Conservation (phyloP, 2,329 filamentous ascomycete genomes). For the Teratosphaeria gauchensis region DNA sequence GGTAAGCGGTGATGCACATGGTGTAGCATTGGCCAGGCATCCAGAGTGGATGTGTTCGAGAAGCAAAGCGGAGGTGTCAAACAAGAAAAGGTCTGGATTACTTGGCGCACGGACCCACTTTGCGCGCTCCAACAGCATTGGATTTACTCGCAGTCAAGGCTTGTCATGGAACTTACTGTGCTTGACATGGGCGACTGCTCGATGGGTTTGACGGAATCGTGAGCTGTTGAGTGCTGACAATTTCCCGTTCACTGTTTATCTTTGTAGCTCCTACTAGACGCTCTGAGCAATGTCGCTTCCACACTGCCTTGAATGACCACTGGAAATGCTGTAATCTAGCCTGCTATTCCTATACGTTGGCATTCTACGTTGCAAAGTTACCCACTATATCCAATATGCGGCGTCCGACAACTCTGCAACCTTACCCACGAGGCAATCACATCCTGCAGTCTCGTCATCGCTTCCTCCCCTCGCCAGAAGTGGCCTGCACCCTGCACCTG, state of each 20-base stretch:
- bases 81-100: background rate
- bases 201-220: no score
- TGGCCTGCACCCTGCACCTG: conserved; percentile 43
- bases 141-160: no score
- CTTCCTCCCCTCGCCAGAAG: conserved; percentile 38
- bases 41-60: background rate
- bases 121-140: no score
- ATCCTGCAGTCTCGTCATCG: conserved; percentile 17
- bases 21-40: conserved; percentile 13
- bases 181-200: no score
- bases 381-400: background rate
- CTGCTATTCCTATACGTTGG: background rate
- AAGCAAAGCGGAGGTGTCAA: background rate
- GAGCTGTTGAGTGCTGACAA: no score
- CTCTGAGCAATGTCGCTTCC: no score
- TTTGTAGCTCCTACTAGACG: no score
- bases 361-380: background rate
- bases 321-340: no score
- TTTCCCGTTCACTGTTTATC: no score
- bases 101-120: no score
- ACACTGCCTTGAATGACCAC: no score
- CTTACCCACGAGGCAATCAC: conserved; percentile 17
- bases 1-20: conserved; percentile 28
- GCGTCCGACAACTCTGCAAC: background rate
- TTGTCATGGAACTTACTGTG: no score